Evolutionary conservation across 371 early-diverging fungal species (phyloP).

Genomic region (Cokeromyces recurvatus): DNA sequence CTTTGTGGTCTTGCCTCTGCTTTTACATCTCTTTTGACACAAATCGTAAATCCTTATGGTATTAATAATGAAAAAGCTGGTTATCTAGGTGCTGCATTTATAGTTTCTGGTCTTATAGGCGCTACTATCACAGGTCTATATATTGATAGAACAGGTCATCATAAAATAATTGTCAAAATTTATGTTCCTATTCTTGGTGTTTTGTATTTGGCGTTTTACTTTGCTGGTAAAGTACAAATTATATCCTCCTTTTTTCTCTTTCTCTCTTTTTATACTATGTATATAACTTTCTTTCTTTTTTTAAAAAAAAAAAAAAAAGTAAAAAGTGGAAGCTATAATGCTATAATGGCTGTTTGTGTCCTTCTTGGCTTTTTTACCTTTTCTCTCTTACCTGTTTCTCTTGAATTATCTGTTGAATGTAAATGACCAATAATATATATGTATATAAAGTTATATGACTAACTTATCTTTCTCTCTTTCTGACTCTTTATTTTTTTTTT

Average conservation of each 20-base stretch:
- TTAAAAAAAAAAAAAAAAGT: background rate
- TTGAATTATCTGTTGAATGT: conserved; percentile 46
- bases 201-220: conserved; percentile 45
- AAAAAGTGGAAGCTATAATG: conserved; percentile 18
- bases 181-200: conserved; percentile 47
- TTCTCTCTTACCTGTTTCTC: conserved; percentile 36
- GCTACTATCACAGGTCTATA: conserved; percentile 36
- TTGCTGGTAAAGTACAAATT: conserved; percentile 41
- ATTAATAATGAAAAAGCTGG: conserved; percentile 56
- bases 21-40: conserved; percentile 53
- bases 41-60: conserved; percentile 59
- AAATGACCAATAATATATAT: conserved; percentile 5
- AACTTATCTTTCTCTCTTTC: too few species aligned
- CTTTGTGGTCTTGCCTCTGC: conserved; percentile 63
- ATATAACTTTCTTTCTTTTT: background rate
- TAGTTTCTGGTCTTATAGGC: conserved; percentile 52
- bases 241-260: too few species aligned
- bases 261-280: too few species aligned
- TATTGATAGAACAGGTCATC: conserved; percentile 47
- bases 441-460: background rate
- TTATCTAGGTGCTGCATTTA: conserved; percentile 50
- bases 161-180: conserved; percentile 34
- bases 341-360: conserved; percentile 24
- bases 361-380: conserved; percentile 39
- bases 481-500: background rate